Evolutionary conservation across 2,329 filamentous ascomycete species (phyloP), one percentile per base, ranked within the genome.

Genomic region (Neophaeococcomyces aloes): DNA sequence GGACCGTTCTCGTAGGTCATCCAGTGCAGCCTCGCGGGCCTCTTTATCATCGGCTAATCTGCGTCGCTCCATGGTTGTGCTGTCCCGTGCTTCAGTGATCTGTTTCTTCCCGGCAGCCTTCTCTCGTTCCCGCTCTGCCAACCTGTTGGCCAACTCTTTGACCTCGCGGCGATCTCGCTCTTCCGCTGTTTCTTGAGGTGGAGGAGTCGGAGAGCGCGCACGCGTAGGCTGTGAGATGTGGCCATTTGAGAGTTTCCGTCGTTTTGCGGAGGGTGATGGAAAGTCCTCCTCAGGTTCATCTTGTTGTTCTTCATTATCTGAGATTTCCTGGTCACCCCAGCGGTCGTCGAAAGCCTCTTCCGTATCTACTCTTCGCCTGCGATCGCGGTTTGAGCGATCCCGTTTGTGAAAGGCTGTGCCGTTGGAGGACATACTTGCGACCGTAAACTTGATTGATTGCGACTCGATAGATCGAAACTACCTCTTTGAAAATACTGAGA

Each of bases 1-100:
- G 2, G 88, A 94, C 25, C 86, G 77, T 57, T 91, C 72, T 32
- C 91, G 76, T 14, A 95, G 65, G 48, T 93, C 87, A 2, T 81
- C 79, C 60, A 94, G 73, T n/a, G 83, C 83, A 7, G 79, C 79
- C 49, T 72, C 72, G 45, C 82, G 72, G 5, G 81, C 76, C 29
- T 75, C 73, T 3, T 79, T 72, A 59, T 87, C 79, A 48, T 83
- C 79, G 8, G 78, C 79, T 46, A 84, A 61, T 1, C 74, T 71
- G 48, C 79, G 69, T 38, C 81, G 69, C 49, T 79, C 72, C 1
- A 75, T 75, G 7, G 76, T 70, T 13, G 75, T 72, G 36, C 75
- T 69, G 46, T 77, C 68, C 48, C 70, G 71, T 4, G 70, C 76
- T 50, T 80, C 74, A 55, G 79, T 75, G 1, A 78, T 71, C 7